A percentile compares a stretch with the other conserved stretches of the same genome.
These are phyloP conservation scores for Chondrus crispus DNA, from an alignment of 23 red algal species.

Conservation along the genomic window DNA sequence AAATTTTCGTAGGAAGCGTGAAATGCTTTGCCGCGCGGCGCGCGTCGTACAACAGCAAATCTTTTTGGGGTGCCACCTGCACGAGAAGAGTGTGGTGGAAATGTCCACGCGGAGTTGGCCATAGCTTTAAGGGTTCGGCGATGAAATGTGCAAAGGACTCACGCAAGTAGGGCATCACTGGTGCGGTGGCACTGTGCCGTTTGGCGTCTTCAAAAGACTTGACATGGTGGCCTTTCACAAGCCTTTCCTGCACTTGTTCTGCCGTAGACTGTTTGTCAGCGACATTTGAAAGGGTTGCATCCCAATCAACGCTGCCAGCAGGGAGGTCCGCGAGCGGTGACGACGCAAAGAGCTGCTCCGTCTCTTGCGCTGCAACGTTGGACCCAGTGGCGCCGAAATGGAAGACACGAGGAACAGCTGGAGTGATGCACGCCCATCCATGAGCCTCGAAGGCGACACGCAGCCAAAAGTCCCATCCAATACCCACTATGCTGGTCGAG, in stretches of 20 bases:
- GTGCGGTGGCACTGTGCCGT: neutral
- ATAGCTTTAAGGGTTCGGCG: neutral
- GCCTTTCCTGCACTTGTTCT: neutral
- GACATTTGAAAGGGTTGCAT: neutral
- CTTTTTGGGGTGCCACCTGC: neutral
- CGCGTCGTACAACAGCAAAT: slow-evolving; percentile 23
- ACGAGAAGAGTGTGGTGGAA: slow-evolving; percentile 32
- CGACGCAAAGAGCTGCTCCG: neutral
- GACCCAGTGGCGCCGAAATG: slow-evolving; percentile 22
- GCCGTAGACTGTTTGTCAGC: neutral
- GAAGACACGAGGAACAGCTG: slow-evolving; percentile 25
- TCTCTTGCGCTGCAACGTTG: neutral
- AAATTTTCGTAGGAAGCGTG: neutral
- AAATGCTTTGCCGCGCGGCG: neutral
- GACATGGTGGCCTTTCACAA: neutral
- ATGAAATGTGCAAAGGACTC: neutral
- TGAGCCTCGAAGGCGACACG: neutral
- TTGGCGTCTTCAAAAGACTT: slow-evolving; percentile 11
- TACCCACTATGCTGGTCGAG: neutral
- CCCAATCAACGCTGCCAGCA: slow-evolving; percentile 11
- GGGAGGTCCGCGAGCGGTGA: neutral
- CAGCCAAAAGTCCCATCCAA: slow-evolving; percentile 60
- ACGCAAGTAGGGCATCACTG: slow-evolving; percentile 8
- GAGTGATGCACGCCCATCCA: slow-evolving; percentile 46
- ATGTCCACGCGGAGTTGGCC: slow-evolving; percentile 46